Evolutionary conservation across 441 rosid genomes (phyloP).

Genomic region (Populus tomentosa): DNA sequence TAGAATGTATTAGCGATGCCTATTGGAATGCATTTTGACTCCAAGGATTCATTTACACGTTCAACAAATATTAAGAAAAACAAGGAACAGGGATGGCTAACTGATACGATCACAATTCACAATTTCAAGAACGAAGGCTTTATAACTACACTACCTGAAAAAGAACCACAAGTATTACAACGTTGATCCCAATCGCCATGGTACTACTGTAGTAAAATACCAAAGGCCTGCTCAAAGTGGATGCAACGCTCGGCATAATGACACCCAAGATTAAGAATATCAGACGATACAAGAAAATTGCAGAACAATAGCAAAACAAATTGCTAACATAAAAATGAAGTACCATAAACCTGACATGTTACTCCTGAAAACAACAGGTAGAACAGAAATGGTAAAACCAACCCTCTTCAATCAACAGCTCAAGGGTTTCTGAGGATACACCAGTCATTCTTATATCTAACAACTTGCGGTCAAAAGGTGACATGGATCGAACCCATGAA

Average conservation of each 20-base stretch:
- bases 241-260: conserved; percentile 51
- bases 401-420: conserved; percentile 70
- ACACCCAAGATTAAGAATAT: conserved; percentile 56
- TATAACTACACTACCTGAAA: conserved; percentile 59
- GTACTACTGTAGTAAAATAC: conserved; percentile 85
- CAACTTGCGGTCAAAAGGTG: conserved; percentile 79
- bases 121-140: neutral
- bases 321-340: neutral
- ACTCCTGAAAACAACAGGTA: neutral
- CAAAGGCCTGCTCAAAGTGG: conserved; percentile 70
- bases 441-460: conserved; percentile 55
- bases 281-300: conserved; percentile 59
- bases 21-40: neutral
- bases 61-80: too few relatives aligned
- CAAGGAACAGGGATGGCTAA: neutral
- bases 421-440: conserved; percentile 37
- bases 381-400: neutral
- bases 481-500: conserved; percentile 71
- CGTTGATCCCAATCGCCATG: conserved; percentile 81
- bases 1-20: neutral
- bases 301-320: conserved; percentile 14
- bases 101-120: neutral
- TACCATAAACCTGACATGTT: neutral
- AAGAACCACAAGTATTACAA: conserved; percentile 70
- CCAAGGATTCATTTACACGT: too few relatives aligned